These are phyloP conservation scores for Penstemon newberryi DNA, from an alignment of 257 asterid genomes.

Conservation along the genomic window DNA sequence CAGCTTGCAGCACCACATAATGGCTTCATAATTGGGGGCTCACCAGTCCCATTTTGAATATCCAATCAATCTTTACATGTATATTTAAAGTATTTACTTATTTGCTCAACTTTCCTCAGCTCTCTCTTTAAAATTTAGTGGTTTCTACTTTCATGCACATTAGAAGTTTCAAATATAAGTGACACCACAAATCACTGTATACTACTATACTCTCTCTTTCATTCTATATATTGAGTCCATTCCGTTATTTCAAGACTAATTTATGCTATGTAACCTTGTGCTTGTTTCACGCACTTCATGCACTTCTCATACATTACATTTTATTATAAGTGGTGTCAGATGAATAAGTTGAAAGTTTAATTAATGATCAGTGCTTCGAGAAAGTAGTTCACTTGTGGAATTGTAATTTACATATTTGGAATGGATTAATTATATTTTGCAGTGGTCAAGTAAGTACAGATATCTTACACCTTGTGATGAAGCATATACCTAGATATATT, in stretches of 20 bases:
- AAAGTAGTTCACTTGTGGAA: background rate
- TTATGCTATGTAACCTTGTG: background rate
- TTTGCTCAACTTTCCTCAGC: background rate
- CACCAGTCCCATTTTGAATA: background rate
- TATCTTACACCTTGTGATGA: slow-evolving; percentile 8
- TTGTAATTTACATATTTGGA: background rate
- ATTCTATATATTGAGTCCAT: background rate
- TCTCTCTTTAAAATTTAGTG: background rate
- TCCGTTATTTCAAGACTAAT: background rate
- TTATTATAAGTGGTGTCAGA: background rate
- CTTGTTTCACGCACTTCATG: background rate
- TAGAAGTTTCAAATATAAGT: background rate
- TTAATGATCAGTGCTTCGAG: background rate
- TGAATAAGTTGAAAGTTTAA: background rate
- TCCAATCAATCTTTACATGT: background rate
- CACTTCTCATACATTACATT: background rate
- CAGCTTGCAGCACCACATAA: slow-evolving; percentile 13
- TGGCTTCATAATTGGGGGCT: background rate
- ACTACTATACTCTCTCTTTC: background rate
- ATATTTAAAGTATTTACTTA: background rate
- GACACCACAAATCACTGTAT: background rate
- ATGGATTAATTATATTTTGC: background rate
- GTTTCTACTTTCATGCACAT: background rate
- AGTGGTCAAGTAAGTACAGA: background rate
- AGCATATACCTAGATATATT: background rate